These are phyloP conservation scores for Nyssa sinensis DNA, from an alignment of 148 eudicot genomes.

Conservation along the genomic window DNA sequence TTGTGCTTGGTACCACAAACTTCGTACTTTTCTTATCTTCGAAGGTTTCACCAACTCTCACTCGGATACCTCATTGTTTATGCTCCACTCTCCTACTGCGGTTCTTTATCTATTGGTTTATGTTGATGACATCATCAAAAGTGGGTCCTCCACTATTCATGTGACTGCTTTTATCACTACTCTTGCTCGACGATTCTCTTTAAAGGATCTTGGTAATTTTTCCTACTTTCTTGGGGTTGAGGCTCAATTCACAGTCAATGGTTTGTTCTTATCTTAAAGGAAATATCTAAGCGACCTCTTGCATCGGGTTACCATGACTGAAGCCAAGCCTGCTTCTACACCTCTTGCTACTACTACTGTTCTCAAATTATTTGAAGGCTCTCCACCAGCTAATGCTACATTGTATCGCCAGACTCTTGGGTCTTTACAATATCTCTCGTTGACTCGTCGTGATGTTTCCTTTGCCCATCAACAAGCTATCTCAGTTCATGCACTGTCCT, in stretches of 20 bases:
- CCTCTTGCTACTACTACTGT: not conserved
- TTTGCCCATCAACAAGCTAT: not conserved
- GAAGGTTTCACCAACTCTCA: not conserved
- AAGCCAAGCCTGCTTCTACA: not conserved
- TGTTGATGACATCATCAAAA: not conserved
- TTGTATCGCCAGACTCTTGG: not conserved
- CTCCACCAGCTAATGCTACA: not conserved
- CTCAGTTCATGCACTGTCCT: too few species aligned
- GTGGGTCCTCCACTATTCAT: not conserved
- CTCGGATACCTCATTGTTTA: not conserved
- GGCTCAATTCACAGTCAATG: not conserved
- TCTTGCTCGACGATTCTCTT: not conserved
- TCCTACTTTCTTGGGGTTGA: not conserved
- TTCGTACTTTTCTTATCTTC: not conserved
- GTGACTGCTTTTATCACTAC: not conserved
- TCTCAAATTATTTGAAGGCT: not conserved
- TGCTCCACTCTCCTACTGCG: not conserved
- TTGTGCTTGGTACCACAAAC: not conserved
- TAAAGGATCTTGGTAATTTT: not conserved
- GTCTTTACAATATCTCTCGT: not conserved
- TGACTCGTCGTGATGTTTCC: not conserved
- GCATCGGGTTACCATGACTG: not conserved
- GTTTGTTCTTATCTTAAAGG: not conserved
- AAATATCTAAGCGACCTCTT: not conserved
- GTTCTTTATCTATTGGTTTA: not conserved